These are phyloP conservation scores for Arbutus unedo DNA, from an alignment of 148 eudicot genomes.

Conservation along the genomic window DNA sequence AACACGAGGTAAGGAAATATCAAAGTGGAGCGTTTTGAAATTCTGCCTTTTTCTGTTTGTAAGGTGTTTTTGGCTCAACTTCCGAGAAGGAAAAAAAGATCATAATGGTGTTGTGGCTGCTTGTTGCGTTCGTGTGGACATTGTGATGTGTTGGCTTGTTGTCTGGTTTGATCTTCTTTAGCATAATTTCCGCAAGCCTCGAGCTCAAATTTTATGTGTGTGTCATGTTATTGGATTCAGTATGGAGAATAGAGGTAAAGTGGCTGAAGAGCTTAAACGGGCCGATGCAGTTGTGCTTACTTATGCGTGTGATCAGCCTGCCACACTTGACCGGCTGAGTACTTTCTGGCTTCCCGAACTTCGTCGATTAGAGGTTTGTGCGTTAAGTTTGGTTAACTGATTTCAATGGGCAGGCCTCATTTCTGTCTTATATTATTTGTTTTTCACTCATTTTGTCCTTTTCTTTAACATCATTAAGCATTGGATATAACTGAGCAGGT, in stretches of 20 bases:
- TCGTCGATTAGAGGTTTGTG: constrained; percentile 75
- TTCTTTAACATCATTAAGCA: neutral
- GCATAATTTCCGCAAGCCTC: neutral
- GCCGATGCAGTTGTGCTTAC: constrained; percentile 96
- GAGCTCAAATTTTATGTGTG: constrained; percentile 9
- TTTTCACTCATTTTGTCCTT: neutral
- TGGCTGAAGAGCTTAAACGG: constrained; percentile 67
- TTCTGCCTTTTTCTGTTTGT: neutral
- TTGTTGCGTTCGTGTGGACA: neutral
- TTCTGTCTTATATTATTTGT: neutral
- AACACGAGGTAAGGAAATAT: neutral
- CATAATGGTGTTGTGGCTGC: neutral
- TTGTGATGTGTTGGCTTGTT: neutral
- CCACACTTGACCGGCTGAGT: constrained; percentile 75
- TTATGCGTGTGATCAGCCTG: constrained; percentile 85
- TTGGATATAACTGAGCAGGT: constrained; percentile 46
- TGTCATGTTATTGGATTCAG: constrained; percentile 30
- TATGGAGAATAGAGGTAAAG: constrained; percentile 58
- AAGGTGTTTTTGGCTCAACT: neutral
- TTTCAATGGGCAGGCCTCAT: neutral
- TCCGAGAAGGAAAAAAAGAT: neutral
- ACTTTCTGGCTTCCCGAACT: constrained; percentile 92
- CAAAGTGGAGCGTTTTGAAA: neutral
- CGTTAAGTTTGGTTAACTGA: neutral
- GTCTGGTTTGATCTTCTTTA: neutral